phyloP scores from a whole-genome alignment of 1,139 yeast genomes.

The Lodderomyces theae region DNA sequence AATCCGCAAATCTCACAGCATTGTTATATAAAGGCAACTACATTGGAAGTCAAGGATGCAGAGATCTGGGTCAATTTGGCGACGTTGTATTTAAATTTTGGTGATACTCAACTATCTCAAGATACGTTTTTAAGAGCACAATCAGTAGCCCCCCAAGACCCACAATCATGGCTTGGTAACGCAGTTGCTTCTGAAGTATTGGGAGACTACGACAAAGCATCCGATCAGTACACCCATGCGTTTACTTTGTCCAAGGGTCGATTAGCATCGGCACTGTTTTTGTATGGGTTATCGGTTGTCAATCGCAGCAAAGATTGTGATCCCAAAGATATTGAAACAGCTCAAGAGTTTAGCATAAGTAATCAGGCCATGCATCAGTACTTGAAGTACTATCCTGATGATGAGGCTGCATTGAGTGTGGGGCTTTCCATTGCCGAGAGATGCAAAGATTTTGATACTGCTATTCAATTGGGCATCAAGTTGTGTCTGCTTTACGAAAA shows the following conservation, averaged over 20 bases:
- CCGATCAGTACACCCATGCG: conserved; percentile 70
- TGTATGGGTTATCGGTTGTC: conserved; percentile 65
- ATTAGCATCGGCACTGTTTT: conserved; percentile 65
- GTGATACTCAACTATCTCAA: conserved; percentile 70
- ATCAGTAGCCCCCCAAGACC: conserved; percentile 73
- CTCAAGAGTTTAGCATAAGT: conserved; percentile 67
- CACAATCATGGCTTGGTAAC: conserved; percentile 84
- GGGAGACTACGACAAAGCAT: conserved; percentile 56
- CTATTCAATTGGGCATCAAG: conserved; percentile 45
- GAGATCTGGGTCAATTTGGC: conserved; percentile 82
- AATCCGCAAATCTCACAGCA: conserved; percentile 84
- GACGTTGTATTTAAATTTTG: conserved; percentile 63
- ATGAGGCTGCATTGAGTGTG: conserved; percentile 59
- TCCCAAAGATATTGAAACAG: conserved; percentile 53
- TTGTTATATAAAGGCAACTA: conserved; percentile 80
- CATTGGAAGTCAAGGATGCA: conserved; percentile 67
- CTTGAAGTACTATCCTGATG: conserved; percentile 64
- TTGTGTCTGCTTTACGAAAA: conserved; percentile 53
- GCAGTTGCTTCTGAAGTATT: conserved; percentile 63
- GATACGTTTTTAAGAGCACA: conserved; percentile 75
- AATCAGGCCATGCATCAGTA: conserved; percentile 72
- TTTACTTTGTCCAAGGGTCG: conserved; percentile 72
- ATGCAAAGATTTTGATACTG: conserved; percentile 56
- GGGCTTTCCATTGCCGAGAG: conserved; percentile 68
- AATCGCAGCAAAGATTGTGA: conserved; percentile 42